A percentile compares a stretch with the other conserved stretches of the same genome.
These are phyloP conservation scores for Eremochloa ophiuroides DNA, from an alignment of 176 grass and related monocot genomes.

Conservation along the genomic window DNA sequence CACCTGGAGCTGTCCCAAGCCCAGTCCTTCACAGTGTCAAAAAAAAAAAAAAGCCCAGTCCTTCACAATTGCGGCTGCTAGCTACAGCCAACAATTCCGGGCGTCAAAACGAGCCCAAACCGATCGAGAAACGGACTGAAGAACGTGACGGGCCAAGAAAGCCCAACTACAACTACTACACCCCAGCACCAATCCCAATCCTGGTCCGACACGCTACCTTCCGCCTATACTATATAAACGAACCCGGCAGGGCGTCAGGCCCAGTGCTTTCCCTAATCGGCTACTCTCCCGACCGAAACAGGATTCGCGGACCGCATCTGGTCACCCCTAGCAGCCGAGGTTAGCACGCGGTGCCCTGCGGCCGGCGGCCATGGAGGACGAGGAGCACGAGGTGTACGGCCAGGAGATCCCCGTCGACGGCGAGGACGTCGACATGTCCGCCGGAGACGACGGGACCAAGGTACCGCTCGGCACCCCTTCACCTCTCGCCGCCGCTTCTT, in stretches of 20 bases:
- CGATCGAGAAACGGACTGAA: too few relatives aligned
- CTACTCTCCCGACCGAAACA: background rate
- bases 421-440: constrained; percentile 57
- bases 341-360: background rate
- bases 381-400: constrained; percentile 74
- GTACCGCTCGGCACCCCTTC: background rate
- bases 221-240: background rate
- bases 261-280: background rate
- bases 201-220: background rate
- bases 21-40: too few relatives aligned
- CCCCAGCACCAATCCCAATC: background rate
- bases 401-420: constrained; percentile 66
- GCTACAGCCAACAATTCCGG: background rate
- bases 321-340: background rate
- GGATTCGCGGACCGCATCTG: background rate
- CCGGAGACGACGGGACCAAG: constrained; percentile 44
- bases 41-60: too few relatives aligned
- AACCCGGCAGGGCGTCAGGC: background rate
- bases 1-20: too few relatives aligned
- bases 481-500: background rate
- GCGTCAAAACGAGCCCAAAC: background rate
- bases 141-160: background rate
- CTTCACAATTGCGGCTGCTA: too few relatives aligned
- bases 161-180: background rate
- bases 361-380: constrained; percentile 48